Base-by-base conservation (phyloP, 148 eudicot species). In the Chenopodium suecicum region DNA sequence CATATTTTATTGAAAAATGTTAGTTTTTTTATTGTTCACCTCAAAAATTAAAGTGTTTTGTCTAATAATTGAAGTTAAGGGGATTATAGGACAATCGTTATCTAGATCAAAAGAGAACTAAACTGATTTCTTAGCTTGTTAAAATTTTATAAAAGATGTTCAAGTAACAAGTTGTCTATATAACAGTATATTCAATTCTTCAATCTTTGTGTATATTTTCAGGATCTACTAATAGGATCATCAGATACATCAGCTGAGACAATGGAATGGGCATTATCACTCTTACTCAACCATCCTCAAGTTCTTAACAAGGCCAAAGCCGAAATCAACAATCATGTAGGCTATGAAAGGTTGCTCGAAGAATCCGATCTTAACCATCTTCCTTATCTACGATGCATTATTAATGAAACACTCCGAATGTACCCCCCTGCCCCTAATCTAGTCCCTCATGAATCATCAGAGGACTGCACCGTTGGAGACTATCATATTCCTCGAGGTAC, bases 261-360 rank as follows among this genome's bases (percentile, higher is more conserved):
- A 2, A 82, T 85, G 64, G 85, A 85, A 85, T 85, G 87, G 87
- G 75, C 80, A 37, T 12, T 85, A 16, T 50, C 87, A 34, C 87
- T 85, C 44, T 52, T 85, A 58, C 80, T 85, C 11, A 85, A 82
- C 70, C 68, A 85, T 71, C 85, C 80, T 10, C 63, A 75, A 27
- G 81, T 32, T 2, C 34, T 85, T 1, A 34, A 50, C 2, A 85
- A 79, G 41, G 85, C 78, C 8, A 67, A 83, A 75, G 0, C 47
- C 11, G 85, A 85, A 66, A 85, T 85, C 32, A 75, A 82, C 70
- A 74, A 44, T 19, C 60, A 70, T 32, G 54, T 79, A 1, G 83
- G 78, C 0, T 11, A 47, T 11, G 70, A 74, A 37, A 63, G 83
- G 46, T 25, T 85, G 1, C 10, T 85, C 1, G 34, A 79, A 4